These are phyloP conservation scores for Metroxylon sagu DNA, from an alignment of 176 grass and related monocot species.

Conservation along the genomic window DNA sequence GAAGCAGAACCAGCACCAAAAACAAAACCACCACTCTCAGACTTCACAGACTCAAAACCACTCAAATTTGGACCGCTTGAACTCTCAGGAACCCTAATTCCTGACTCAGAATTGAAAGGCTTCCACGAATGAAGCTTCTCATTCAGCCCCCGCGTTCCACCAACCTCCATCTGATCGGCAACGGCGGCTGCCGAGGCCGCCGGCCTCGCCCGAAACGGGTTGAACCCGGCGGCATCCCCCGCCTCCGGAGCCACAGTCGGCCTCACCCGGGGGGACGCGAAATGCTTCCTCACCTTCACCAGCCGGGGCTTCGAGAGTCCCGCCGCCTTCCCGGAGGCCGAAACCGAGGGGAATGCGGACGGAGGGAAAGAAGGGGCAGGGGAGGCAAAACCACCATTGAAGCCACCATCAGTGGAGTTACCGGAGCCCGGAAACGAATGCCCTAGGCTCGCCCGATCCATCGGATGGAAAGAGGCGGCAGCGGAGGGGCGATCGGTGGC, in stretches of 20 bases:
- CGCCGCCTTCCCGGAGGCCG: conserved; percentile 3
- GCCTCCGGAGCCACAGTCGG: background rate
- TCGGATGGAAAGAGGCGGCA: background rate
- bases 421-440: too few species aligned
- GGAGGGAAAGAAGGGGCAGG: background rate
- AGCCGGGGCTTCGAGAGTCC: conserved; percentile 8
- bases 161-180: background rate
- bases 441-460: conserved; percentile 32
- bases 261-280: conserved; percentile 15
- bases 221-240: background rate
- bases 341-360: background rate
- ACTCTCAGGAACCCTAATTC: background rate
- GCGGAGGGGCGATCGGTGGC: background rate
- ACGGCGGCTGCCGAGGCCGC: background rate
- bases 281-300: background rate
- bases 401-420: background rate
- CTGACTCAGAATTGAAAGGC: background rate
- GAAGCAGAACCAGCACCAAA: conserved; percentile 16
- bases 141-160: background rate
- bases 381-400: background rate
- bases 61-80: background rate
- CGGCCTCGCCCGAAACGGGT: background rate
- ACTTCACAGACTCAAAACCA: conserved; percentile 4
- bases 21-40: conserved; percentile 13
- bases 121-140: conserved; percentile 10